phyloP scores from a whole-genome alignment of 2,329 filamentous ascomycete genomes.

The Fusarium chlamydosporum region DNA sequence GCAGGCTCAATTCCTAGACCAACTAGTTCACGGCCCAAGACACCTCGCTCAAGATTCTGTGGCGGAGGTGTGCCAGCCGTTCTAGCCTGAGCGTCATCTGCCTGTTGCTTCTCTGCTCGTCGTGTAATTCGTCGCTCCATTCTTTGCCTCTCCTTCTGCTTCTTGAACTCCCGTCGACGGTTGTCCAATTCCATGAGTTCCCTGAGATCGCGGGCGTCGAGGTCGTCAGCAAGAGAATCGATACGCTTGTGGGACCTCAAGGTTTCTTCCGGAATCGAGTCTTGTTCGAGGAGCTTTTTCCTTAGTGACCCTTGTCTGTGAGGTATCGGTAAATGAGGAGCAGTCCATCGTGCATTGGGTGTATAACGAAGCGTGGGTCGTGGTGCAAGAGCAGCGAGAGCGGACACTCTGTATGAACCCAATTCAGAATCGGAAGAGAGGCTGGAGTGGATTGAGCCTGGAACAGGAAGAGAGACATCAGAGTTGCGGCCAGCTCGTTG shows the following conservation, averaged over 20 bases:
- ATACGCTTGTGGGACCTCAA: conserved; percentile 73
- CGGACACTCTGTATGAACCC: conserved; percentile 81
- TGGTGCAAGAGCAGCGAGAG: conserved; percentile 85
- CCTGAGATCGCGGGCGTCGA: conserved; percentile 86
- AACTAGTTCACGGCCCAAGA: conserved; percentile 70
- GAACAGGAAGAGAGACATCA: conserved; percentile 80
- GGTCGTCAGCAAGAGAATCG: conserved; percentile 82
- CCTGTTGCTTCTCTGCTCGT: conserved; percentile 75
- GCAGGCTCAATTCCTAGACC: conserved; percentile 70
- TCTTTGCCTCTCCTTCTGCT: conserved; percentile 75
- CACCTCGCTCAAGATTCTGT: conserved; percentile 71
- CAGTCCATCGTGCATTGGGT: conserved; percentile 71
- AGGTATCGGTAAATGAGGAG: conserved; percentile 62
- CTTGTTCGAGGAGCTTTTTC: conserved; percentile 65
- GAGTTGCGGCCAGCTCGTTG: conserved; percentile 75
- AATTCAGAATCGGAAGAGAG: conserved; percentile 82
- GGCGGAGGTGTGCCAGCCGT: conserved; percentile 66
- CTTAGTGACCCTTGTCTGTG: conserved; percentile 65
- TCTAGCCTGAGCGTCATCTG: conserved; percentile 69
- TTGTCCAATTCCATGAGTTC: conserved; percentile 92
- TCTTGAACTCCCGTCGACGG: conserved; percentile 82
- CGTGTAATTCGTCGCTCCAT: conserved; percentile 75
- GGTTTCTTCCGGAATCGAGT: conserved; percentile 72
- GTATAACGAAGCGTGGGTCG: conserved; percentile 85
- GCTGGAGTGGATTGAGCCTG: conserved; percentile 81